Percentiles rank a stretch among this genome's conserved stretches.
Evolutionary conservation across 192 early-diverging fungal species (phyloP).

Genomic region (Rhizophlyctis rosea): DNA sequence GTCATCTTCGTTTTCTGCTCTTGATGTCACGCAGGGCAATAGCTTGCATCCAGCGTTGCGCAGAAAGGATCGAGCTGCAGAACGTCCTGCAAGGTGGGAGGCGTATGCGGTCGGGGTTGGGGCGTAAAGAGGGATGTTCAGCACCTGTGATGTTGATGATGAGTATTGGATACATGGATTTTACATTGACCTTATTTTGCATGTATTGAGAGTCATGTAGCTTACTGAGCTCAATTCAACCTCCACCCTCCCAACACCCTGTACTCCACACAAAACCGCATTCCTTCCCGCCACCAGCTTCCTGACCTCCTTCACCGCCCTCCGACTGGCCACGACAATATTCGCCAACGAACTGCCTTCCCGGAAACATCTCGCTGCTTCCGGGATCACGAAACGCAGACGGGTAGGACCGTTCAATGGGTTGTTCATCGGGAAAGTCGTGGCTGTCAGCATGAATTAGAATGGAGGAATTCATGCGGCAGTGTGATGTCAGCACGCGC

Average conservation of each 20-base stretch:
- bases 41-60: conserved; percentile 8
- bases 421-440: conserved; percentile 22
- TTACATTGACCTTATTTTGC: conserved; percentile 1
- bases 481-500: neutral
- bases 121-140: conserved; percentile 17
- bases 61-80: conserved; percentile 11
- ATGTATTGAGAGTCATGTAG: neutral
- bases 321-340: conserved; percentile 16
- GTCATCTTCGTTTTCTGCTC: conserved; percentile 14
- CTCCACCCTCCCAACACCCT: conserved; percentile 23
- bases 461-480: neutral
- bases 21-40: conserved; percentile 12
- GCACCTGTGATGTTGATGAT: conserved; percentile 1
- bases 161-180: neutral
- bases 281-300: conserved; percentile 9
- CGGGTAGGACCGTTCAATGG: conserved; percentile 22
- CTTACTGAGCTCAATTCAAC: conserved; percentile 25
- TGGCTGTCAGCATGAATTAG: neutral
- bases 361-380: conserved; percentile 21
- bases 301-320: conserved; percentile 10
- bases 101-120: conserved; percentile 24
- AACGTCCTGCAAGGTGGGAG: conserved; percentile 9
- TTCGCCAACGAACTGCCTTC: conserved; percentile 9
- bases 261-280: conserved; percentile 17
- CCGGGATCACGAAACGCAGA: conserved; percentile 22